Evolutionary conservation across 2,329 filamentous ascomycete species (phyloP), one percentile per base, ranked within the genome.

Genomic region (Ophidiomyces ophidiicola): DNA sequence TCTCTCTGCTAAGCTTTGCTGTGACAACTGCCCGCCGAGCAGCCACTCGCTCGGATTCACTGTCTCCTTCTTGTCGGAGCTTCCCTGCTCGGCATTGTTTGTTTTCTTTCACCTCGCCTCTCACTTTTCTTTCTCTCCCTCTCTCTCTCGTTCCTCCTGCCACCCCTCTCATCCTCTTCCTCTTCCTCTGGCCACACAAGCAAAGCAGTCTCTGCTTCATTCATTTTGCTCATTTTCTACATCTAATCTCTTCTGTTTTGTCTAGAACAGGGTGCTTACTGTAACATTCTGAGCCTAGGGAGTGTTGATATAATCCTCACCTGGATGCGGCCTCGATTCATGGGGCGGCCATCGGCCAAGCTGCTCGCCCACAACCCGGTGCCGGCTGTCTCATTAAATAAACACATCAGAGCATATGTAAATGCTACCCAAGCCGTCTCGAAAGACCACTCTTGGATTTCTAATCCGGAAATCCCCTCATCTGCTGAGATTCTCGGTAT

Each of bases 401-500:
- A 46, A 23, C 48, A 50, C n/a, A 56, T 63, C 30, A 46, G 41
- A 31, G 42, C 46, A 7, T 59, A 59, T 40, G 52, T 57, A 20
- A 32, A 44, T 1, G 47, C 48, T 11, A 41, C 45, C n/a, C 44
- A 40, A 21, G 17, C 26, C 8, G 42, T 48, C n/a, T 37, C 39
- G 3, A 20, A 32, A 2, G 15, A 25, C 14, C 48, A 53, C 1
- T 40, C 46, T 4, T 67, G 63, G 64, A 44, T 53, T 8, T 44
- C 44, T 1, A 60, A 55, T 21, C 57, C 61, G 1, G 64, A 66
- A 30, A 39, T 67, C 15, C 64, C 64, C 3, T 54, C 62, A 3
- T 42, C 53, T 2, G 46, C 54, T 4, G 65, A 69, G 42, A 53
- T 68, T 8, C 39, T 61, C 18, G 55, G 53, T 3, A 46, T 38